phyloP scores from a whole-genome alignment of 345 rosid genomes.

The Rubroshorea leprosula region DNA sequence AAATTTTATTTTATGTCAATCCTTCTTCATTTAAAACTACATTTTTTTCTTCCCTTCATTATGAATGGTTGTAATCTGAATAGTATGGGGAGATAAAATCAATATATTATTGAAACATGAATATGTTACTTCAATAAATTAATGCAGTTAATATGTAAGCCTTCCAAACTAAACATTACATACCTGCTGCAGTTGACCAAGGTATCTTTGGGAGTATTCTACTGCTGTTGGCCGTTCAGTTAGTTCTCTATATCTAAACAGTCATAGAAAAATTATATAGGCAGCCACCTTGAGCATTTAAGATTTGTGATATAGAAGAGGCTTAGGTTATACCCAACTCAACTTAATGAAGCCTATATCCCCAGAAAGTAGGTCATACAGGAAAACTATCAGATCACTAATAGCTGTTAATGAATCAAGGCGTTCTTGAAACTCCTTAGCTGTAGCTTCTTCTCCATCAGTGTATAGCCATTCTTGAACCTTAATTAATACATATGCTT shows the following conservation, averaged over 20 bases:
- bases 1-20: too few species aligned
- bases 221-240: conserved; percentile 72
- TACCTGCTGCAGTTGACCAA: conserved; percentile 48
- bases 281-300: not conserved
- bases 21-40: not conserved
- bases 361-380: conserved; percentile 38
- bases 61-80: not conserved
- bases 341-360: not conserved
- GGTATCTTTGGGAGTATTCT: conserved; percentile 54
- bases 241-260: conserved; percentile 66
- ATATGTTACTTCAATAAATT: not conserved
- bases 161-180: too few species aligned
- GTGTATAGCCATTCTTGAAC: conserved; percentile 97
- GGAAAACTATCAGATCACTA: conserved; percentile 74
- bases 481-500: conserved; percentile 34
- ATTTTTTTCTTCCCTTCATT: too few species aligned
- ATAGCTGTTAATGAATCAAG: conserved; percentile 64
- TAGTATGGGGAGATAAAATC: not conserved
- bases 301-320: not conserved
- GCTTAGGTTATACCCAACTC: not conserved
- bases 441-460: conserved; percentile 93
- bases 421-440: conserved; percentile 58
- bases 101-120: too few species aligned
- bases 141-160: too few species aligned
- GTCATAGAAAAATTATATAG: conserved; percentile 3